A percentile compares a stretch with the other conserved stretches of the same genome.
Evolutionary conservation across 2,329 filamentous ascomycete genomes (phyloP).

Genomic region (Nigrospora oryzae): DNA sequence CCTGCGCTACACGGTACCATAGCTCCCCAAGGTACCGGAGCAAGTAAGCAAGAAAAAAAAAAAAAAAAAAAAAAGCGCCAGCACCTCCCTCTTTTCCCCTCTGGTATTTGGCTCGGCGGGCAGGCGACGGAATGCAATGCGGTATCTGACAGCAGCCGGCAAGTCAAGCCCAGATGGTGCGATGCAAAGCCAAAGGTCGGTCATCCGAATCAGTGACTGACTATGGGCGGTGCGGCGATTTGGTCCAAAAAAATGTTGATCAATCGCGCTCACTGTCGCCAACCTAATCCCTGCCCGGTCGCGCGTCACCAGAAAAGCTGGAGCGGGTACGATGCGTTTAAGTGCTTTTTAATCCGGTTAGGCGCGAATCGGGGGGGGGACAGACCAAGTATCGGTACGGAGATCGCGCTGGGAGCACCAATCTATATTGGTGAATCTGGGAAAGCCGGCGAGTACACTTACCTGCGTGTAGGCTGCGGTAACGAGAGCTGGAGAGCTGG

Average conservation of each 20-base stretch:
- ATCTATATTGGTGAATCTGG: too few relatives aligned
- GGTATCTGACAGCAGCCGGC: not conserved
- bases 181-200: too few relatives aligned
- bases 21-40: too few relatives aligned
- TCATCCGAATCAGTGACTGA: not conserved
- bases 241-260: not conserved
- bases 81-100: not conserved
- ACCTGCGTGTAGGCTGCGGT: too few relatives aligned
- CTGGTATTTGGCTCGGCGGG: not conserved
- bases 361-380: too few relatives aligned
- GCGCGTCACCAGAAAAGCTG: not conserved
- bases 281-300: not conserved
- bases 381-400: too few relatives aligned
- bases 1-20: too few relatives aligned
- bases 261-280: constrained; percentile 1
- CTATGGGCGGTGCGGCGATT: constrained; percentile 1
- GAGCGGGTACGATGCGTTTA: too few relatives aligned
- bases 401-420: too few relatives aligned
- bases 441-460: too few relatives aligned
- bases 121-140: not conserved
- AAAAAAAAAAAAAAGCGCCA: not conserved
- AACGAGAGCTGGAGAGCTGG: too few relatives aligned
- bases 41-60: not conserved
- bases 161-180: not conserved
- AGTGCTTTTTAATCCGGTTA: too few relatives aligned